A percentile compares a stretch with the other conserved stretches of the same genome.
These are phyloP conservation scores for Linanthus parryae DNA, from an alignment of 148 eudicot genomes.

Conservation along the genomic window DNA sequence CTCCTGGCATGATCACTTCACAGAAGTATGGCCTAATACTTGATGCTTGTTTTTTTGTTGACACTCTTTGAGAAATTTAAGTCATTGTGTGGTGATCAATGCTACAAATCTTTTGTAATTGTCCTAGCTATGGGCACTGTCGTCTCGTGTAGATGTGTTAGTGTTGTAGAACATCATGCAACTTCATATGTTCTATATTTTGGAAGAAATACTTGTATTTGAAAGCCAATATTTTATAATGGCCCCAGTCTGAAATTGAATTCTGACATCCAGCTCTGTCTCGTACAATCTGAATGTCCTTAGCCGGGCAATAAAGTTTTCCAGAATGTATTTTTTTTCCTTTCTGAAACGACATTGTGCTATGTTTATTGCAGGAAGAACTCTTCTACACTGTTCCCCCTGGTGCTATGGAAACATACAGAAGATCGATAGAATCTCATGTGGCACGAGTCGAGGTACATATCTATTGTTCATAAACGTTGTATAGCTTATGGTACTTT, in stretches of 20 bases:
- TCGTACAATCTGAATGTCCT: conserved; percentile 9
- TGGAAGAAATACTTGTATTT: no score
- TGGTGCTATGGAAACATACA: conserved; percentile 76
- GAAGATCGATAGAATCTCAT: conserved; percentile 63
- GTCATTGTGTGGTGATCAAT: background rate
- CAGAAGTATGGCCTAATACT: conserved; percentile 50
- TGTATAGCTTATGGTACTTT: no score
- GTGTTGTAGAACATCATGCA: no score
- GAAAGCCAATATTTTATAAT: no score
- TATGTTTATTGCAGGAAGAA: conserved; percentile 47
- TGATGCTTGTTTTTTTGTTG: background rate
- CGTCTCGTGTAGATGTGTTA: no score
- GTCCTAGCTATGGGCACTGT: no score
- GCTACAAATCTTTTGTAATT: no score
- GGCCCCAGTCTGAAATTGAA: no score
- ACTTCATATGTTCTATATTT: no score
- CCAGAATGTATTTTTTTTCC: no score
- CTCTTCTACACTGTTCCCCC: conserved; percentile 66
- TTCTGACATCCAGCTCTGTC: no score
- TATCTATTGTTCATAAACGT: background rate
- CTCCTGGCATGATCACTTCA: conserved; percentile 53
- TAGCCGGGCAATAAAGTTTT: background rate
- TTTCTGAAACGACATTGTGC: background rate
- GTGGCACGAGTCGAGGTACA: conserved; percentile 57
- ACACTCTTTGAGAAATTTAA: no score